phyloP scores from a whole-genome alignment of 2,329 filamentous ascomycete species.

The Talaromyces sp. region DNA sequence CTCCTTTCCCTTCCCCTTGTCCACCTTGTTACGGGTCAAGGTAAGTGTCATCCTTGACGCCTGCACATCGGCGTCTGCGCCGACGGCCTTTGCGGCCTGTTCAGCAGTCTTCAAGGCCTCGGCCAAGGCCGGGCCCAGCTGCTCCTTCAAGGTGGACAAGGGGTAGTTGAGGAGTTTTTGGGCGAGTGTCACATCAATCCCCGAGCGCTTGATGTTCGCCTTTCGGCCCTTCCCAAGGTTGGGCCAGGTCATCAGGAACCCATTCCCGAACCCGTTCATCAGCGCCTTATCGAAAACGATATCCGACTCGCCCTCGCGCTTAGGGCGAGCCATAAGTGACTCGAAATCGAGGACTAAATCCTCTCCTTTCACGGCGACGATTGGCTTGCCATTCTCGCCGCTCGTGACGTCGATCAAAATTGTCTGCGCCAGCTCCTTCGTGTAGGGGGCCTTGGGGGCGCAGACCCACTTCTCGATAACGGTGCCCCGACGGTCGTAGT shows the following conservation, averaged over 20 bases:
- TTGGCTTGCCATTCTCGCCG: not conserved
- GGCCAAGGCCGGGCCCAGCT: not conserved
- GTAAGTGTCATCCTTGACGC: not conserved
- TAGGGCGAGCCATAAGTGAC: slow-evolving; percentile 7
- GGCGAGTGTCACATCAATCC: not conserved
- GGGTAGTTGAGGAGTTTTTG: not conserved
- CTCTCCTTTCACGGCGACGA: not conserved
- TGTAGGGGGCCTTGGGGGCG: not conserved
- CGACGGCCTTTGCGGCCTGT: not conserved
- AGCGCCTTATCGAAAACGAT: slow-evolving; percentile 12
- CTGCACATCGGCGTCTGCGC: not conserved
- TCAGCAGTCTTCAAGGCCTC: not conserved
- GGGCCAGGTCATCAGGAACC: slow-evolving; percentile 2
- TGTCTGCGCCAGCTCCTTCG: slow-evolving; percentile 8
- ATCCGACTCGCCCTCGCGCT: slow-evolving; percentile 1
- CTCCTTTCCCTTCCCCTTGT: not conserved
- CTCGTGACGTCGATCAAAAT: not conserved
- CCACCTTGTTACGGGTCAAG: not conserved
- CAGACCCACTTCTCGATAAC: slow-evolving; percentile 16
- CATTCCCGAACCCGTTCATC: slow-evolving; percentile 8
- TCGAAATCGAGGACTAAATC: not conserved
- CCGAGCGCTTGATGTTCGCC: not conserved
- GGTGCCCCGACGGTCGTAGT: not conserved
- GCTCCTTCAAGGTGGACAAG: not conserved
- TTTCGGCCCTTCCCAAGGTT: not conserved